These are phyloP conservation scores for Candida peoriensis DNA, from an alignment of 805 yeast species.

Conservation along the genomic window DNA sequence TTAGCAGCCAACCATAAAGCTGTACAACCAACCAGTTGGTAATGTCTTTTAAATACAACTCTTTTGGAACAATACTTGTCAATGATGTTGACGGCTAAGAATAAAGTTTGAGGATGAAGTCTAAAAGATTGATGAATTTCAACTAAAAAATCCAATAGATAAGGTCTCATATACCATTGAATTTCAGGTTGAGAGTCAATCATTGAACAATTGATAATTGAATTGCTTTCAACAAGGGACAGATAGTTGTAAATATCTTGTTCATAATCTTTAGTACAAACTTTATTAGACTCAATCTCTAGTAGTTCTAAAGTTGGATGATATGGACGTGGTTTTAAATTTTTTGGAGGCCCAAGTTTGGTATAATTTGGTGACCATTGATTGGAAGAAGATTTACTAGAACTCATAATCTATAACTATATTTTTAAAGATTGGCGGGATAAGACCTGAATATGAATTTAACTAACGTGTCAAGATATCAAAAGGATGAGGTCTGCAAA, in stretches of 20 bases:
- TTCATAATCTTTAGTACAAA: constrained; percentile 36
- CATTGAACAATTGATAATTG: constrained; percentile 37
- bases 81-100: constrained; percentile 61
- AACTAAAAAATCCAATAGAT: constrained; percentile 69
- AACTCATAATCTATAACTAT: not conserved
- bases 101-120: constrained; percentile 61
- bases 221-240: constrained; percentile 31
- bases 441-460: not conserved
- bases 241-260: constrained; percentile 36
- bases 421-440: constrained; percentile 1
- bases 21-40: constrained; percentile 80
- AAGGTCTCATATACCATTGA: constrained; percentile 72
- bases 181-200: constrained; percentile 86
- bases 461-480: not conserved
- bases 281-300: constrained; percentile 39
- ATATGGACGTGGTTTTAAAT: constrained; percentile 17
- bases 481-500: not conserved
- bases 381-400: too few species aligned
- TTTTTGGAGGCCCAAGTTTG: constrained; percentile 26
- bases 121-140: constrained; percentile 59
- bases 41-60: constrained; percentile 72
- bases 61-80: constrained; percentile 83
- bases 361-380: constrained; percentile 23
- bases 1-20: constrained; percentile 88
- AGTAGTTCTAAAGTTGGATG: constrained; percentile 40